phyloP scores from a whole-genome alignment of 75 land plant genomes.

The Picea sitchensis region DNA sequence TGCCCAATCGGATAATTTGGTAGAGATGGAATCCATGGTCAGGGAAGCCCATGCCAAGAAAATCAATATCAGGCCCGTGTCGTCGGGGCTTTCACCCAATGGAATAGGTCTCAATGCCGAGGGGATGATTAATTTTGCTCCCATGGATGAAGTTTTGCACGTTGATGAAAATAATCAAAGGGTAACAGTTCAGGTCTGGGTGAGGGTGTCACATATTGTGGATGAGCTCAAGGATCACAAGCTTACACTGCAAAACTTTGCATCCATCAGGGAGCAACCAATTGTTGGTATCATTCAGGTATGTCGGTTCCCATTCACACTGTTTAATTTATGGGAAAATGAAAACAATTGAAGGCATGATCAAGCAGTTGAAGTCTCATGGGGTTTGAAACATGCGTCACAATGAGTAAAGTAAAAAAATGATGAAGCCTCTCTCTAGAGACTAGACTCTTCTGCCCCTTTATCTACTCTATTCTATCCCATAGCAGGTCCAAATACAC shows the following conservation, averaged over 20 bases:
- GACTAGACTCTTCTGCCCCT: no score
- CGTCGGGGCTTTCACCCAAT: conserved; percentile 97
- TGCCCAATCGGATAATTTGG: conserved; percentile 72
- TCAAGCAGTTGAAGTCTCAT: no score
- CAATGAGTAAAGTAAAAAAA: no score
- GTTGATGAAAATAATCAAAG: conserved; percentile 66
- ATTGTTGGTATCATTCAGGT: conserved; percentile 96
- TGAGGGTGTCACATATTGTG: conserved; percentile 82
- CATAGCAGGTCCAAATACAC: no score
- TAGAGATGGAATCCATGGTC: conserved; percentile 65
- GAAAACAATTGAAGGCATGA: no score
- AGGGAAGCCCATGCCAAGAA: conserved; percentile 47
- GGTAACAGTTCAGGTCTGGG: conserved; percentile 86
- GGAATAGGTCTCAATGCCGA: conserved; percentile 73
- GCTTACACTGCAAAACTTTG: conserved; percentile 89
- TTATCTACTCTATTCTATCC: no score
- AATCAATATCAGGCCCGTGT: conserved; percentile 75
- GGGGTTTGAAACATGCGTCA: no score
- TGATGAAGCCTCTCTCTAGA: no score
- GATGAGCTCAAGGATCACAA: conserved; percentile 77
- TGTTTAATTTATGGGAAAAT: no score
- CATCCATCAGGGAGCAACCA: conserved; percentile 96
- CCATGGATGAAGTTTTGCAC: conserved; percentile 89
- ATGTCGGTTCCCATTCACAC: no score
- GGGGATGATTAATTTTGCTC: conserved; percentile 93